A percentile compares a stretch with the other conserved stretches of the same genome.
Conservation (phyloP, 257 asterid genomes). For the Penstemon eatonii region DNA sequence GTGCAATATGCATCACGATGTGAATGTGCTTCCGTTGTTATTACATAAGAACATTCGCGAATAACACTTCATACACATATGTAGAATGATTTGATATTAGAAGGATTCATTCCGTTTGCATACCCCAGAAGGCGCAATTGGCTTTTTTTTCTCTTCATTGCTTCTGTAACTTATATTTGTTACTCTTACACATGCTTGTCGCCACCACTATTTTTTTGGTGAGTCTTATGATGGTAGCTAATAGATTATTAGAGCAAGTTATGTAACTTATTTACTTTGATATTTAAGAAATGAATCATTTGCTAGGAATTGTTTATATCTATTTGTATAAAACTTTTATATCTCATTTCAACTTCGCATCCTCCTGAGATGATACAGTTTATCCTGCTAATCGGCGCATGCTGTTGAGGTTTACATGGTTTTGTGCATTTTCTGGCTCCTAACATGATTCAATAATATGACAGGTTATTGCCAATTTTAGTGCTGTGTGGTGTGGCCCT, state of each 20-base stretch:
- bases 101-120: neutral
- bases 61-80: neutral
- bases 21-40: neutral
- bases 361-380: neutral
- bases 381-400: neutral
- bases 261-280: neutral
- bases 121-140: neutral
- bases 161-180: neutral
- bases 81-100: neutral
- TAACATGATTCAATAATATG: slow-evolving; percentile 20
- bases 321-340: slow-evolving; percentile 1
- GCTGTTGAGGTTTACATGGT: slow-evolving; percentile 7
- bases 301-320: neutral
- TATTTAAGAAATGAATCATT: slow-evolving; percentile 3
- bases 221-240: slow-evolving; percentile 9
- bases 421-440: slow-evolving; percentile 23
- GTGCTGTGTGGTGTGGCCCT: slow-evolving; percentile 57
- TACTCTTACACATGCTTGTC: neutral
- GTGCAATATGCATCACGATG: neutral
- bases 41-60: neutral
- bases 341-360: neutral
- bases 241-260: neutral
- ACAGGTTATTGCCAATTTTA: slow-evolving; percentile 56
- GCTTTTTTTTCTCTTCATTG: slow-evolving; percentile 7
- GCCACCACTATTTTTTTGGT: neutral